Percentiles rank a stretch among this genome's conserved stretches.
Evolutionary conservation across 164 flowering plant genomes (phyloP).

Genomic region (Echeveria elegans): DNA sequence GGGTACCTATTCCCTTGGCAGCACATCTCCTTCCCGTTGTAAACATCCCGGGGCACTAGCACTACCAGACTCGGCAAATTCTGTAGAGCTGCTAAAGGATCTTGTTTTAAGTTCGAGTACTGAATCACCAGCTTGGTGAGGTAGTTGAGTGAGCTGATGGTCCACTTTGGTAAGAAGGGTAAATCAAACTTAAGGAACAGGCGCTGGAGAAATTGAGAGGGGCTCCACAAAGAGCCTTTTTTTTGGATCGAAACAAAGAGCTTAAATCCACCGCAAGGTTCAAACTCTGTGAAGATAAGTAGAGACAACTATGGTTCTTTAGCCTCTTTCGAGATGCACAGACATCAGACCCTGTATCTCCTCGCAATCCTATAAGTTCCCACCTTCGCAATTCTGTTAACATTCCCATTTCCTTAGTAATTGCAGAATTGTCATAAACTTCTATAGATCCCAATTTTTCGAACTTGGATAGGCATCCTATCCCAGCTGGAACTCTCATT

Average conservation of each 20-base stretch:
- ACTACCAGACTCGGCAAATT: constrained; percentile 12
- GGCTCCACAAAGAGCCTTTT: constrained; percentile 5
- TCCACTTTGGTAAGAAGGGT: constrained; percentile 11
- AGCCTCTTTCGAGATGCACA: constrained; percentile 12
- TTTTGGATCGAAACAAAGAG: no score
- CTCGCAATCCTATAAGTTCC: constrained; percentile 7
- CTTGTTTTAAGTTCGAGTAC: constrained; percentile 5
- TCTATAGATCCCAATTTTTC: constrained; percentile 14
- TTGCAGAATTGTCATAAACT: not conserved
- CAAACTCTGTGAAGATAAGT: not conserved
- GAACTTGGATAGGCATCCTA: constrained; percentile 10
- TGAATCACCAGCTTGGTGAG: constrained; percentile 11
- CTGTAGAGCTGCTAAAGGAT: constrained; percentile 12
- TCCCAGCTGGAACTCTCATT: constrained; percentile 10
- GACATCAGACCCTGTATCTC: constrained; percentile 10
- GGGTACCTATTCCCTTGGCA: constrained; percentile 11
- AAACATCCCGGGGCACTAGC: constrained; percentile 12
- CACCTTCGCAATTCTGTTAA: constrained; percentile 13
- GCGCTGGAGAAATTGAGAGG: constrained; percentile 12
- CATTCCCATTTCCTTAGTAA: constrained; percentile 12
- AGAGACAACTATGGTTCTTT: constrained; percentile 1
- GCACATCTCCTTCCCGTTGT: constrained; percentile 8
- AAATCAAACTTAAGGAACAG: constrained; percentile 8
- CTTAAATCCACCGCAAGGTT: not conserved
- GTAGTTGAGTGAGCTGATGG: constrained; percentile 9